These are phyloP conservation scores for Fusarium virguliforme DNA, from an alignment of 2,329 filamentous ascomycete genomes.

Conservation along the genomic window DNA sequence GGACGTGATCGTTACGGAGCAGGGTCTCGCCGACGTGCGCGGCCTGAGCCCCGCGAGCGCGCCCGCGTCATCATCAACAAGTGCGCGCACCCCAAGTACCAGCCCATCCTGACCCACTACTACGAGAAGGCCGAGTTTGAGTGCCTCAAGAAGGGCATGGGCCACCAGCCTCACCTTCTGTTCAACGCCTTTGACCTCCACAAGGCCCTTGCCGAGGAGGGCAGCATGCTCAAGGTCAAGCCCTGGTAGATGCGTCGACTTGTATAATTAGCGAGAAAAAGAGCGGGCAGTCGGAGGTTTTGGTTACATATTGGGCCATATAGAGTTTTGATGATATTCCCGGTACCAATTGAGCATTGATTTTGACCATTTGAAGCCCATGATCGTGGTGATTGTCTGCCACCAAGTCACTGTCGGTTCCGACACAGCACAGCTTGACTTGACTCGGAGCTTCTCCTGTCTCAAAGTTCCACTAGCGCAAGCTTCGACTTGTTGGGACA, in stretches of 20 bases:
- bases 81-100: constrained; percentile 88
- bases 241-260: constrained; percentile 66
- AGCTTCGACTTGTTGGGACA: background rate
- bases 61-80: constrained; percentile 89
- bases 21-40: constrained; percentile 87
- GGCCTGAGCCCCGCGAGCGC: constrained; percentile 83
- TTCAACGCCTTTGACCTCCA: constrained; percentile 94
- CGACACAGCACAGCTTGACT: background rate
- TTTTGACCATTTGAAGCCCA: constrained; percentile 11
- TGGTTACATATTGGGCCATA: constrained; percentile 19
- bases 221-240: constrained; percentile 87
- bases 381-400: background rate
- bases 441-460: background rate
- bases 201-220: constrained; percentile 84
- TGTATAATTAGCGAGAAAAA: constrained; percentile 26
- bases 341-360: constrained; percentile 24
- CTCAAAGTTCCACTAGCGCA: constrained; percentile 4
- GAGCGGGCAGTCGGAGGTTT: background rate
- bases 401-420: background rate
- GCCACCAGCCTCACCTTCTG: constrained; percentile 89
- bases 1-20: constrained; percentile 85
- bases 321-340: constrained; percentile 29
- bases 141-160: constrained; percentile 88
- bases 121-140: constrained; percentile 89
- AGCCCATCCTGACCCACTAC: constrained; percentile 86